Evolutionary conservation across 305 asterid species (phyloP).

Genomic region (Rubia peregrina): DNA sequence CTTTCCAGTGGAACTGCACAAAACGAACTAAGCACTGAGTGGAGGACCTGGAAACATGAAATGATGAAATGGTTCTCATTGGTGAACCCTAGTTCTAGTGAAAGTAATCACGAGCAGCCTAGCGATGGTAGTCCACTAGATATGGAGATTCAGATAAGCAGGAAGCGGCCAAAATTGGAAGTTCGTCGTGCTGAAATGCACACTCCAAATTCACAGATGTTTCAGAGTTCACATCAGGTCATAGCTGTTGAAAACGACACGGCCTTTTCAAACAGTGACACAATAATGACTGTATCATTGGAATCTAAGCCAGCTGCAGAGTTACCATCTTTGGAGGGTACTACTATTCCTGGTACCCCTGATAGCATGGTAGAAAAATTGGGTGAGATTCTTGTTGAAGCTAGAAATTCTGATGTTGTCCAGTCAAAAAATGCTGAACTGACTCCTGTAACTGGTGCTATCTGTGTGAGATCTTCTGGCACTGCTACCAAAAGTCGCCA

Average conservation of each 20-base stretch:
- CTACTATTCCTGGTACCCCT: constrained; percentile 35
- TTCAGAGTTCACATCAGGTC: constrained; percentile 42
- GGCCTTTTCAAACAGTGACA: constrained; percentile 39
- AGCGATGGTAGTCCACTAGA: constrained; percentile 37
- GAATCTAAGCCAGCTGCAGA: constrained; percentile 44
- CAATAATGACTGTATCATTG: constrained; percentile 27
- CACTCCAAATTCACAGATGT: constrained; percentile 36
- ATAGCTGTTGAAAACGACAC: constrained; percentile 47
- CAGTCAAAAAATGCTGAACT: constrained; percentile 38
- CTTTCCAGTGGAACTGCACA: constrained; percentile 43
- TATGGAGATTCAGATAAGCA: constrained; percentile 49
- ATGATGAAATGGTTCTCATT: constrained; percentile 89
- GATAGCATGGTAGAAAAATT: constrained; percentile 41
- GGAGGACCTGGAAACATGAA: constrained; percentile 88
- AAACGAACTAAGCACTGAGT: constrained; percentile 52
- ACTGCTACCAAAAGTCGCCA: constrained; percentile 60
- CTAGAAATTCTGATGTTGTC: constrained; percentile 38
- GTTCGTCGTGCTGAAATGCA: constrained; percentile 96
- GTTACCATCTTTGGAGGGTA: constrained; percentile 28
- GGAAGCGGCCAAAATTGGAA: constrained; percentile 95
- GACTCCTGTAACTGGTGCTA: constrained; percentile 44
- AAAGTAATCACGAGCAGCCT: constrained; percentile 43
- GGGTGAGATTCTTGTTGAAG: constrained; percentile 63
- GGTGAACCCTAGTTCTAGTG: constrained; percentile 45
- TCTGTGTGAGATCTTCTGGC: constrained; percentile 37